Evolutionary conservation across 805 yeast species (phyloP).

Genomic region (Starmerella cellae): DNA sequence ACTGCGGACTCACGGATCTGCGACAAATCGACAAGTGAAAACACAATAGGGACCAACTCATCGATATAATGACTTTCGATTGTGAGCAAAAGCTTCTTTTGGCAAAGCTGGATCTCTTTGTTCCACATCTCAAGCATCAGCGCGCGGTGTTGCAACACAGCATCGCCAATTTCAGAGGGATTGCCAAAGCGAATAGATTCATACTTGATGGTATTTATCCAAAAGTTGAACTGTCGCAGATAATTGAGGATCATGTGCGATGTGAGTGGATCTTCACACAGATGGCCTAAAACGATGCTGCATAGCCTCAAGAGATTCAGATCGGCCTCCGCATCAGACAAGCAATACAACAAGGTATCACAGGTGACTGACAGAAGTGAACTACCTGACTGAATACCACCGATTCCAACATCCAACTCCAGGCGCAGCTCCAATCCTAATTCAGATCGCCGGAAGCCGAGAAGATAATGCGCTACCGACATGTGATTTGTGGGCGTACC

Average conservation of each 20-base stretch:
- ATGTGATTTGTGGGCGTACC: slow-evolving; percentile 30
- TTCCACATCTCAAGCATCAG: slow-evolving; percentile 52
- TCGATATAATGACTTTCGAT: slow-evolving; percentile 41
- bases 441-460: slow-evolving; percentile 50
- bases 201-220: slow-evolving; percentile 37
- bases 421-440: slow-evolving; percentile 35
- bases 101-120: slow-evolving; percentile 54
- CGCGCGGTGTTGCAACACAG: slow-evolving; percentile 50
- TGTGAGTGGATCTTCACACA: slow-evolving; percentile 46
- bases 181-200: slow-evolving; percentile 17
- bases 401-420: slow-evolving; percentile 33
- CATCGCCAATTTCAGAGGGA: neutral
- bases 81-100: slow-evolving; percentile 36
- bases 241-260: slow-evolving; percentile 38
- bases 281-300: slow-evolving; percentile 48
- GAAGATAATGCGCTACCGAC: slow-evolving; percentile 56
- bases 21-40: slow-evolving; percentile 34
- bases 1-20: slow-evolving; percentile 29
- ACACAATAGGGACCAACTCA: slow-evolving; percentile 29
- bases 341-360: slow-evolving; percentile 36
- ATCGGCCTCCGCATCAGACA: slow-evolving; percentile 36
- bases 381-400: slow-evolving; percentile 41
- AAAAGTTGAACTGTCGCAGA: slow-evolving; percentile 41
- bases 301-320: slow-evolving; percentile 24
- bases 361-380: slow-evolving; percentile 48